A percentile compares a stretch with the other conserved stretches of the same genome.
These are phyloP conservation scores for Zangia roseola DNA, from an alignment of 768 basidiomycete genomes.

Conservation along the genomic window DNA sequence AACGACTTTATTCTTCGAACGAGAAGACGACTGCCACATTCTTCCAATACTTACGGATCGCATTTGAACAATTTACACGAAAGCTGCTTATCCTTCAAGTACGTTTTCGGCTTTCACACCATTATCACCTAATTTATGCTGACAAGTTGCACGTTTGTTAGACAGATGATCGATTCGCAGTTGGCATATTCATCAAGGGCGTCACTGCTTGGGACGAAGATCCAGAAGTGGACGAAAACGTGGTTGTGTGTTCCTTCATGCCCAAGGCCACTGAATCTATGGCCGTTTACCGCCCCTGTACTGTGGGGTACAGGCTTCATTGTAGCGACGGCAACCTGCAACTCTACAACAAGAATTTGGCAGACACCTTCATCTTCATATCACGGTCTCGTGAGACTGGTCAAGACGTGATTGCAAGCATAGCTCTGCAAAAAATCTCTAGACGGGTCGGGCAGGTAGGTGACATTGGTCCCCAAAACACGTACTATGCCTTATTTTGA, in stretches of 20 bases:
- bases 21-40: constrained; percentile 52
- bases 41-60: constrained; percentile 59
- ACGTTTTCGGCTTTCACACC: background rate
- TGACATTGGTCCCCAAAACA: background rate
- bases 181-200: constrained; percentile 65
- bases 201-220: constrained; percentile 58
- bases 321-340: constrained; percentile 56
- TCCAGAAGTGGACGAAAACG: constrained; percentile 54
- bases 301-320: constrained; percentile 53
- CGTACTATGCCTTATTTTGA: background rate
- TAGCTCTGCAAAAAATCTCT: constrained; percentile 64
- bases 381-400: constrained; percentile 44
- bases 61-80: constrained; percentile 54
- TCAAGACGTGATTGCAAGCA: constrained; percentile 52
- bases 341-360: constrained; percentile 51
- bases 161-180: constrained; percentile 61
- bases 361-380: constrained; percentile 60
- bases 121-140: too few species aligned
- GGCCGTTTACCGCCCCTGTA: constrained; percentile 50
- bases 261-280: constrained; percentile 47
- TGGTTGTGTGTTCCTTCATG: constrained; percentile 64
- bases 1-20: constrained; percentile 59
- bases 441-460: constrained; percentile 48
- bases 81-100: constrained; percentile 62
- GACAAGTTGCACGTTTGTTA: too few species aligned